phyloP scores from a whole-genome alignment of 2,329 filamentous ascomycete genomes.

The Helotiales sp. region DNA sequence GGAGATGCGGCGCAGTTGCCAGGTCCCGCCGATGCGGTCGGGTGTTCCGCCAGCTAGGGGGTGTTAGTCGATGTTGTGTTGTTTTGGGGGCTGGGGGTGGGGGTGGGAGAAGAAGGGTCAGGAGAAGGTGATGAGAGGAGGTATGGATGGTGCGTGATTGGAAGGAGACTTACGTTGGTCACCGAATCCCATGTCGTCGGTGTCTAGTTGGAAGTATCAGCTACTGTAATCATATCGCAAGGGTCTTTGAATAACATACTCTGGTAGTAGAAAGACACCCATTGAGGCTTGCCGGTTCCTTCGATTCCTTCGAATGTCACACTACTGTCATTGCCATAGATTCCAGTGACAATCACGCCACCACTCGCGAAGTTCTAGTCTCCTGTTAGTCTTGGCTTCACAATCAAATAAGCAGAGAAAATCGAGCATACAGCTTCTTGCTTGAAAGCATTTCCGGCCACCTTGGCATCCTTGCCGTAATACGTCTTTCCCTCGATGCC shows the following conservation, averaged over 20 bases:
- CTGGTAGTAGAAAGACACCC: conserved; percentile 22
- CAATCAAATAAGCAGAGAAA: background rate
- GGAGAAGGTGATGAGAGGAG: background rate
- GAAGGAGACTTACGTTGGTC: conserved; percentile 19
- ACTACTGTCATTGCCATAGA: conserved; percentile 20
- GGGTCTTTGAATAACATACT: background rate
- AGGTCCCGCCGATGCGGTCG: conserved; percentile 63
- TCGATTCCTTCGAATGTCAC: conserved; percentile 18
- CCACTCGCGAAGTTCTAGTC: conserved; percentile 19
- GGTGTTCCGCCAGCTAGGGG: conserved; percentile 54
- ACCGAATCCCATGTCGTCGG: conserved; percentile 18
- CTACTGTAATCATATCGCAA: background rate
- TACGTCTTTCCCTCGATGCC: conserved; percentile 55
- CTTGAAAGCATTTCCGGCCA: conserved; percentile 54
- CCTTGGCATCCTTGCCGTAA: conserved; percentile 51
- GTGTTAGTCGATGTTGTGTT: conserved; percentile 3
- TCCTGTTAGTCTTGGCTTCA: background rate
- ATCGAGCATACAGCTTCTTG: conserved; percentile 59
- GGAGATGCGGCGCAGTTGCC: conserved; percentile 63
- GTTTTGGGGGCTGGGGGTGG: background rate
- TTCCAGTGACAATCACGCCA: conserved; percentile 17
- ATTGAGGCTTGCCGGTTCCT: conserved; percentile 20
- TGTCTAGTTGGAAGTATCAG: background rate
- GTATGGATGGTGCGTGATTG: background rate
- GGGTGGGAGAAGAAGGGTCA: background rate